A percentile compares a stretch with the other conserved stretches of the same genome.
These are phyloP conservation scores for Plasmopara muralis DNA, from an alignment of 352 stramenopile genomes.

Conservation along the genomic window DNA sequence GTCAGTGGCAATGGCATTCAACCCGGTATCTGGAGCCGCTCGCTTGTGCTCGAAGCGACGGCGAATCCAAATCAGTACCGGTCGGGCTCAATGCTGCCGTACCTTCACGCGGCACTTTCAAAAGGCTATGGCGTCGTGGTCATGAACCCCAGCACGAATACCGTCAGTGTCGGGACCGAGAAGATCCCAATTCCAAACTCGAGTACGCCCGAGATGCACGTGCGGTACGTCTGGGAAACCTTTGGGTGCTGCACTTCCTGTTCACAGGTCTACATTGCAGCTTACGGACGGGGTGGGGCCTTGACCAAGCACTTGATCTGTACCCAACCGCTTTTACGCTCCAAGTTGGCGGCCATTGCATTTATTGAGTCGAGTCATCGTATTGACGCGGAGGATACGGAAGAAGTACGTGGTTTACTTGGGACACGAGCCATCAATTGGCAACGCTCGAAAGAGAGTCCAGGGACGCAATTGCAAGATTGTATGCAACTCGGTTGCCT, in stretches of 20 bases:
- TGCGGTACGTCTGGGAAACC: constrained; percentile 78
- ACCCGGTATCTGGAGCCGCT: constrained; percentile 80
- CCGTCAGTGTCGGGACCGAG: constrained; percentile 53
- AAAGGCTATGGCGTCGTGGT: constrained; percentile 81
- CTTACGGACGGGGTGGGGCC: constrained; percentile 62
- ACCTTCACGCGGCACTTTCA: constrained; percentile 68
- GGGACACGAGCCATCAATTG: constrained; percentile 76
- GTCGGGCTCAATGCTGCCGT: constrained; percentile 77
- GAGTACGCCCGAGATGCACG: constrained; percentile 69
- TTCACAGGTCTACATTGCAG: constrained; percentile 73
- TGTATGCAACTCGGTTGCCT: constrained; percentile 66
- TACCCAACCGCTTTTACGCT: constrained; percentile 53
- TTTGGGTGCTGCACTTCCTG: constrained; percentile 63
- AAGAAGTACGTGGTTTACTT: constrained; percentile 57
- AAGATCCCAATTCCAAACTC: constrained; percentile 75
- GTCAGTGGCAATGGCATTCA: constrained; percentile 81
- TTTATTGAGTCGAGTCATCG: constrained; percentile 82
- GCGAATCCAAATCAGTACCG: constrained; percentile 73
- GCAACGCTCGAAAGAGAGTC: constrained; percentile 64
- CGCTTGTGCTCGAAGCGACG: constrained; percentile 64
- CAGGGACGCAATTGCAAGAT: constrained; percentile 62
- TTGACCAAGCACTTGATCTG: constrained; percentile 73
- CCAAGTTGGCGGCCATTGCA: constrained; percentile 62
- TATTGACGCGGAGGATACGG: constrained; percentile 52
- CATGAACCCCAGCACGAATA: constrained; percentile 76